These are phyloP conservation scores for Daedaleopsis nitida DNA, from an alignment of 768 basidiomycete species.

Conservation along the genomic window DNA sequence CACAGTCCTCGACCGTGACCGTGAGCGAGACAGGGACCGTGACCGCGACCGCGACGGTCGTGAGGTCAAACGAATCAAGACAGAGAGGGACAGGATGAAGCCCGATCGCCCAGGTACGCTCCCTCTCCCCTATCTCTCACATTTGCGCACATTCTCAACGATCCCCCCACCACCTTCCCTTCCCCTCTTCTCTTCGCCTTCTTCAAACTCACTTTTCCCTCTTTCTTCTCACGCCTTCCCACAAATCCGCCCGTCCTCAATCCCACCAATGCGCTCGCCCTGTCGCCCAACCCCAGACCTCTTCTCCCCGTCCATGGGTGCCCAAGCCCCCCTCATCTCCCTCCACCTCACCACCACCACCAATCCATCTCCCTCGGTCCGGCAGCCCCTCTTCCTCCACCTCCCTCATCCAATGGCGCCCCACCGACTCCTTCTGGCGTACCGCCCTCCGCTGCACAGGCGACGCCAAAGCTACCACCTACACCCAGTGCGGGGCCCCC, in stretches of 20 bases:
- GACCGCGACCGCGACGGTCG: conserved; percentile 43
- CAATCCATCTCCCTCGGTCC: conserved; percentile 28
- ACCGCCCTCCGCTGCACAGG: conserved; percentile 17
- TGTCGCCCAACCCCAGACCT: conserved; percentile 19
- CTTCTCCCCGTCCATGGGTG: conserved; percentile 26
- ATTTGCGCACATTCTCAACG: conserved; percentile 17
- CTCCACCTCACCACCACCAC: conserved; percentile 20
- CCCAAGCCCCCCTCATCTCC: conserved; percentile 19
- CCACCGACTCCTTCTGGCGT: conserved; percentile 12
- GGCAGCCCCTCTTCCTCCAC: conserved; percentile 14
- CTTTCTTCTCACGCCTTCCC: conserved; percentile 10
- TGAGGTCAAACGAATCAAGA: conserved; percentile 64
- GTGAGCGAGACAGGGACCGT: conserved; percentile 41
- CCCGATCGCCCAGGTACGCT: conserved; percentile 45
- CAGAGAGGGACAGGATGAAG: conserved; percentile 52
- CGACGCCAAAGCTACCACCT: conserved; percentile 40
- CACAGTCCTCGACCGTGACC: conserved; percentile 31
- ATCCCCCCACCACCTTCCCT: conserved; percentile 7
- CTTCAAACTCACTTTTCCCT: conserved; percentile 19
- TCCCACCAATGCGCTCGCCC: not conserved
- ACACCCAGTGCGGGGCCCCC: conserved; percentile 23
- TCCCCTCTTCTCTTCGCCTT: conserved; percentile 31
- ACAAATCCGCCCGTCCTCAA: not conserved
- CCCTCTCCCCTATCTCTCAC: conserved; percentile 19
- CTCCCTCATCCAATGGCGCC: conserved; percentile 14